phyloP scores from a whole-genome alignment of 352 stramenopile species.

The Aphanomyces euteiches region DNA sequence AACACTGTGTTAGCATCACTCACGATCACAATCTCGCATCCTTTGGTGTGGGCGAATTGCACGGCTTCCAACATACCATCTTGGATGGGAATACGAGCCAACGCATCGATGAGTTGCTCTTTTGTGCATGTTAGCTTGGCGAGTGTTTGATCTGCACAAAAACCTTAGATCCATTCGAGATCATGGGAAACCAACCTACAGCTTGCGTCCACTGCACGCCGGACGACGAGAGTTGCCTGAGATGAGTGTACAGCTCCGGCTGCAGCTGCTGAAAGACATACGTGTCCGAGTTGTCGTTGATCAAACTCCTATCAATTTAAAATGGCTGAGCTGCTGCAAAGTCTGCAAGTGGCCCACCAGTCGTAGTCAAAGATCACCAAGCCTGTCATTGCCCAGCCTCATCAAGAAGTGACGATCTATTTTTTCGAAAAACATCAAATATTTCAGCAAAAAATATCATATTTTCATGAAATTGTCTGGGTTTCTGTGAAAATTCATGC shows the following conservation, averaged over 20 bases:
- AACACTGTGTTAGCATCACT: constrained; percentile 80
- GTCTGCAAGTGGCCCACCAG: constrained; percentile 43
- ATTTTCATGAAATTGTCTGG: no score
- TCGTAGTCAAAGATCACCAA: constrained; percentile 82
- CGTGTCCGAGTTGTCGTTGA: constrained; percentile 81
- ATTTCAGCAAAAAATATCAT: no score
- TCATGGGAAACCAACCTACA: neutral
- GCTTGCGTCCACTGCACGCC: constrained; percentile 36
- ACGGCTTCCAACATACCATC: constrained; percentile 66
- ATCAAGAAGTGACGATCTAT: no score
- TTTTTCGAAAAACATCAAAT: no score
- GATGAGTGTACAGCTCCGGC: constrained; percentile 47
- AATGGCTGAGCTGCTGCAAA: neutral
- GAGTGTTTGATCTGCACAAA: constrained; percentile 24
- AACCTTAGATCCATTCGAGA: neutral
- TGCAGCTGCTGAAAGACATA: constrained; percentile 69
- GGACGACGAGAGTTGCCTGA: constrained; percentile 34
- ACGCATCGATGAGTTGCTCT: constrained; percentile 40
- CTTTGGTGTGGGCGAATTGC: constrained; percentile 41
- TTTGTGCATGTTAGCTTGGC: constrained; percentile 14
- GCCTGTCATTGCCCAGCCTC: constrained; percentile 2
- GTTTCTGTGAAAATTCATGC: no score
- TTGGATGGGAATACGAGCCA: constrained; percentile 56
- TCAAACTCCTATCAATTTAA: constrained; percentile 34
- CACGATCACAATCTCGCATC: constrained; percentile 58